phyloP scores from a whole-genome alignment of 495 filamentous ascomycete genomes.

The Hyaloscypha hepaticicola region DNA sequence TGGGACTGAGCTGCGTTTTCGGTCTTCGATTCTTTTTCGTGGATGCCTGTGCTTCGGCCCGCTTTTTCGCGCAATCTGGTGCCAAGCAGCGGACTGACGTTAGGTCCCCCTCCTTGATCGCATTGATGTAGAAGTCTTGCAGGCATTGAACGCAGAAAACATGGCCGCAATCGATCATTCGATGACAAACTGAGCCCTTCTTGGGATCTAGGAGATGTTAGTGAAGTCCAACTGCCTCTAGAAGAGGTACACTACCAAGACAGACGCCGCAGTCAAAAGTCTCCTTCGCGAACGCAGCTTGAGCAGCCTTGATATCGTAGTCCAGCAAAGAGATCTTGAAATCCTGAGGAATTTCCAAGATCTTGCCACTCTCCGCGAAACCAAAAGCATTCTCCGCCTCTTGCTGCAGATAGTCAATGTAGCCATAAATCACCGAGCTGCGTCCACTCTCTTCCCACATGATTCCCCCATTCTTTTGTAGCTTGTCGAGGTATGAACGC shows the following conservation, averaged over 20 bases:
- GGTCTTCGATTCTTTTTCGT: slow-evolving; percentile 39
- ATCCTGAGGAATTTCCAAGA: slow-evolving; percentile 53
- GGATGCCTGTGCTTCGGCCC: slow-evolving; percentile 31
- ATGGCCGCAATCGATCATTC: slow-evolving; percentile 75
- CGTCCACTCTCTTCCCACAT: slow-evolving; percentile 85
- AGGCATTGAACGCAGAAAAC: slow-evolving; percentile 88
- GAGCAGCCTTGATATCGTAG: slow-evolving; percentile 71
- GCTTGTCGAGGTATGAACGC: slow-evolving; percentile 47
- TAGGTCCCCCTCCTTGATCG: slow-evolving; percentile 83
- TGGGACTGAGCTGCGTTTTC: slow-evolving; percentile 72
- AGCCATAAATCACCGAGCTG: slow-evolving; percentile 75
- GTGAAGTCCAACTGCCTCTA: neutral
- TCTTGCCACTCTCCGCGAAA: slow-evolving; percentile 53
- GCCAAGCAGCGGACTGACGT: slow-evolving; percentile 72
- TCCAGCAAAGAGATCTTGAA: slow-evolving; percentile 74
- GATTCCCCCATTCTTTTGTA: slow-evolving; percentile 57
- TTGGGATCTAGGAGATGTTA: slow-evolving; percentile 63
- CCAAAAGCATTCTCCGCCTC: slow-evolving; percentile 74
- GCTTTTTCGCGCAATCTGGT: slow-evolving; percentile 70
- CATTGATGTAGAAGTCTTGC: slow-evolving; percentile 83
- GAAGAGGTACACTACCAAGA: slow-evolving; percentile 39
- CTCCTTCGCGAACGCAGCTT: slow-evolving; percentile 72
- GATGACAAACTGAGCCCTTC: slow-evolving; percentile 80
- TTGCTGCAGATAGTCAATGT: slow-evolving; percentile 85
- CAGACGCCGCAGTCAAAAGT: slow-evolving; percentile 93